Base-by-base conservation (phyloP, 306 rosid genomes). In the Vigna mungo region DNA sequence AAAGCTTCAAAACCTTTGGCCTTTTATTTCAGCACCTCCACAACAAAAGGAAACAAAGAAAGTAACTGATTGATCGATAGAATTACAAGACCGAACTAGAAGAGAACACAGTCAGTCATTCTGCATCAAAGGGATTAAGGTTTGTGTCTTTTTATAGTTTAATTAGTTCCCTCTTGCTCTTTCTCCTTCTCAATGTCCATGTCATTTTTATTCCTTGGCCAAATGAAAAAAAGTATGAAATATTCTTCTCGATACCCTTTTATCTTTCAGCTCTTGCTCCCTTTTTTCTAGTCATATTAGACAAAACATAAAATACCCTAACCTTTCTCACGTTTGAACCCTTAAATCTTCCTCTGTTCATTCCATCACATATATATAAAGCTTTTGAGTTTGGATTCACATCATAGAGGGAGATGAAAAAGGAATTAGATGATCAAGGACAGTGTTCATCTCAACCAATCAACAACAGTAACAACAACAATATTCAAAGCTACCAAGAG, bases 401-500 rank as follows among this genome's bases (percentile, higher is more conserved):
- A 65, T 13, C 4, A n/a, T 14, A 65, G 61, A 83, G 67, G 74
- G 84, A 82, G 87, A 88, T 85, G 86, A 90, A 84, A 86, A 77
- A 74, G 44, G 85, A 86, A 68, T 7, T 21, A 81, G 87, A 85
- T 74, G 91, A 87, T 77, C 88, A 86, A 83, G 96, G 87, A 1
- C 90, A 89, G 86, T 84, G 87, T 71, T 89, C 93, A n/a, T 85
- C 93, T 13, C 89, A 87, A 46, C 41, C 83, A 12, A 78, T 76
- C 55, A 75, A 86, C 41, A 89, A 79, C 70, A 58, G 0, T 20
- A 76, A 84, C 54, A 89, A 82, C 74, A 90, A 80, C 84, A 88
- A 77, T 83, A 56, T 89, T 37, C 93, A 91, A 47, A 82, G 79
- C 70, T 86, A 71, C 67, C 92, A 88, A 87, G 93, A 93, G 5